These are phyloP conservation scores for Thecaphora thlaspeos DNA, from an alignment of 1,284 basidiomycete genomes.

Conservation along the genomic window DNA sequence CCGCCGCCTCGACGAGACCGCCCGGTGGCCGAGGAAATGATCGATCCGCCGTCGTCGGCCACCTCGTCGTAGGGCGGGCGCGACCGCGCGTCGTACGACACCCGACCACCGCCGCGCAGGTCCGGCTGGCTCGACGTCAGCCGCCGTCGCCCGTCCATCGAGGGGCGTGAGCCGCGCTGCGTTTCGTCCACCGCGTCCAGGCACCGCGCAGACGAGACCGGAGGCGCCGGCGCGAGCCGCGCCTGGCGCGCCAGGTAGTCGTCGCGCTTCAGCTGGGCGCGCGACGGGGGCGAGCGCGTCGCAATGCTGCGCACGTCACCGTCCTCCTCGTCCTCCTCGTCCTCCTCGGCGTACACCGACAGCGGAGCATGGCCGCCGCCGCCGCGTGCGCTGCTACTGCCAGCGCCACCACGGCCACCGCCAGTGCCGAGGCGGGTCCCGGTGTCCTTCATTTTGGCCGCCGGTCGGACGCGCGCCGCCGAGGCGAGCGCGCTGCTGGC, in stretches of 20 bases:
- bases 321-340: background rate
- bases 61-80: background rate
- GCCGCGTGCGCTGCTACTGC: too few relatives aligned
- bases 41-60: too few relatives aligned
- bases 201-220: constrained; percentile 2
- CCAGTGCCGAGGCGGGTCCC: background rate
- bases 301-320: constrained; percentile 7
- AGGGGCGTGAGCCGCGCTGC: constrained; percentile 2
- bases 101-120: background rate
- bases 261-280: constrained; percentile 27
- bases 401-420: too few relatives aligned
- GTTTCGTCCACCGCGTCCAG: constrained; percentile 8
- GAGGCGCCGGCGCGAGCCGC: constrained; percentile 5
- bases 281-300: constrained; percentile 13
- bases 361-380: too few relatives aligned
- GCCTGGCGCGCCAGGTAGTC: constrained; percentile 28
- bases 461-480: too few relatives aligned
- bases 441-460: background rate
- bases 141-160: constrained; percentile 2
- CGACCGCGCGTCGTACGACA: background rate
- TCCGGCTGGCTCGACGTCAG: background rate
- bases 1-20: too few relatives aligned
- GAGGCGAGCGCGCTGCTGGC: background rate
- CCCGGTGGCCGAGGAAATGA: too few relatives aligned
- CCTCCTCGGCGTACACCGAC: constrained; percentile 16